Evolutionary conservation across 768 basidiomycete species (phyloP).

Genomic region (Kockovaella imperatae): DNA sequence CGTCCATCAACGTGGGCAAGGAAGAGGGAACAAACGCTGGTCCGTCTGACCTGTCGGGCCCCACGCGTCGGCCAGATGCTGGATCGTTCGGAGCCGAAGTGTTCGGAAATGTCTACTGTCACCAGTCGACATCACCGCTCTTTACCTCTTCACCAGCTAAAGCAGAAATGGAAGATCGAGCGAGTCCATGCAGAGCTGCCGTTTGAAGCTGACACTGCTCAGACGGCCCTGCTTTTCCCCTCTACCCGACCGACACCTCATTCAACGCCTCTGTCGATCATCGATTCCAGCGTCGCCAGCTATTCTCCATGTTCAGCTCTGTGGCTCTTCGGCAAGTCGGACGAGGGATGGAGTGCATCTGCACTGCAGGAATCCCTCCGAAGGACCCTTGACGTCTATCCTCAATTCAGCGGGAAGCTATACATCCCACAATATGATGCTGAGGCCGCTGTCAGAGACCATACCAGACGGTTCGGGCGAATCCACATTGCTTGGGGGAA

Average conservation of each 20-base stretch:
- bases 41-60: too few species aligned
- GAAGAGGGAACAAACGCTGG: too few species aligned
- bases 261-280: constrained; percentile 5
- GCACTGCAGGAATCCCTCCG: background rate
- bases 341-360: background rate
- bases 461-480: constrained; percentile 6
- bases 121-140: too few species aligned
- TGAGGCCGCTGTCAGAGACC: background rate
- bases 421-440: constrained; percentile 2
- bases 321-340: background rate
- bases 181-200: too few species aligned
- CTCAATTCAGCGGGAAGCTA: constrained; percentile 6
- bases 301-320: constrained; percentile 7
- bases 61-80: too few species aligned
- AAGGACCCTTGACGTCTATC: constrained; percentile 2
- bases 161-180: too few species aligned
- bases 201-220: background rate
- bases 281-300: constrained; percentile 10
- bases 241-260: background rate
- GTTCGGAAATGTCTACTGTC: too few species aligned
- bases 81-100: too few species aligned
- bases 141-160: too few species aligned
- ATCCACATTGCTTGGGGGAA: background rate
- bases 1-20: too few species aligned
- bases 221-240: background rate